Percentiles rank a stretch among this genome's conserved stretches.
Evolutionary conservation across 2,329 filamentous ascomycete genomes (phyloP).

Genomic region (Anthostomella pinea): DNA sequence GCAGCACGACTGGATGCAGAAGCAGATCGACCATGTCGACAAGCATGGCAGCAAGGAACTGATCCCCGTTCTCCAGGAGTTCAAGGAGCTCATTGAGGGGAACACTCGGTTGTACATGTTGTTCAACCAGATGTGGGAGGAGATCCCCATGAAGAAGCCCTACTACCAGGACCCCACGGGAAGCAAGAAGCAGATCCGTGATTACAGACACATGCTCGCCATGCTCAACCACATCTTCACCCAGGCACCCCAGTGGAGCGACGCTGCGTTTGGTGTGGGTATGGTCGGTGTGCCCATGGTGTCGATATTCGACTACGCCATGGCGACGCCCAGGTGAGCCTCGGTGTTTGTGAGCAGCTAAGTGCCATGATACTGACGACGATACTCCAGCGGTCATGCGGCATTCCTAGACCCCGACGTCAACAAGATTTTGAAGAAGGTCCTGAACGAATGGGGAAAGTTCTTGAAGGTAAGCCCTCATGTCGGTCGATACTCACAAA

Average conservation of each 20-base stretch:
- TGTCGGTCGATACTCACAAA: too few species aligned
- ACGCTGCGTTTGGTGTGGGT: constrained; percentile 48
- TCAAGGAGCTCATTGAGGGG: constrained; percentile 63
- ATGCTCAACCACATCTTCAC: constrained; percentile 61
- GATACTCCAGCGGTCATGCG: constrained; percentile 46
- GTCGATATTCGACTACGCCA: constrained; percentile 54
- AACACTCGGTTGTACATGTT: constrained; percentile 65
- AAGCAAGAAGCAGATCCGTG: constrained; percentile 54
- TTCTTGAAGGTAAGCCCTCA: constrained; percentile 42
- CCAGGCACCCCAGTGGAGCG: constrained; percentile 51
- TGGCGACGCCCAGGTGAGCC: constrained; percentile 48
- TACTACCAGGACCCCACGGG: constrained; percentile 63
- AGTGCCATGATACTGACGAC: constrained; percentile 6
- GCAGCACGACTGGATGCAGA: constrained; percentile 61
- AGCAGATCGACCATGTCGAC: constrained; percentile 54
- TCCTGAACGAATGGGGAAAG: constrained; percentile 56
- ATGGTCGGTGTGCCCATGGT: constrained; percentile 54
- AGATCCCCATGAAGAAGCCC: constrained; percentile 58
- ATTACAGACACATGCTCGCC: constrained; percentile 64
- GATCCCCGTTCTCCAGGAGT: constrained; percentile 60
- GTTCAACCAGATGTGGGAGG: constrained; percentile 65
- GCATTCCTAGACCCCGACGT: constrained; percentile 55
- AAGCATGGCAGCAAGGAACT: constrained; percentile 46
- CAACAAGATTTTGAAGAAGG: constrained; percentile 51
- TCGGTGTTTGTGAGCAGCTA: background rate